Base-by-base conservation (phyloP, 352 stramenopile genomes). In the Phytophthora sp. region DNA sequence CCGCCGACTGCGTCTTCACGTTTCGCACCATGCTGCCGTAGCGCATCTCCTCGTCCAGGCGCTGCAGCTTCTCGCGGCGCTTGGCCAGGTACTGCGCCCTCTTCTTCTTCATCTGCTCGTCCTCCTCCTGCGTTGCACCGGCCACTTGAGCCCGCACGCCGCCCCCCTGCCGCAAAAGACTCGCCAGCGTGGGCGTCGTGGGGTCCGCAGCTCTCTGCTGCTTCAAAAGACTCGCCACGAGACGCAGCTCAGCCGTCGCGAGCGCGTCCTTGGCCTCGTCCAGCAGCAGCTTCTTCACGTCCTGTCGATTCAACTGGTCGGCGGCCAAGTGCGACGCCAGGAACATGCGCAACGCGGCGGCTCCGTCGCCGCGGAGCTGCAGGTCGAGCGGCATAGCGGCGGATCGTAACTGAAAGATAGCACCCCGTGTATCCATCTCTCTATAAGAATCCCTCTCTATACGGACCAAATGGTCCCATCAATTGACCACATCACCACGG, bases 11-110 rank as follows among this genome's bases (percentile, higher is more conserved):
- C 18, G 67, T 62, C 63, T 88, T 76, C 13, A 95, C 71, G 55
- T 93, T 94, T 42, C 69, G 69, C 34, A 94, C 76, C 68, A 95
- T 77, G n/a, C 72, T 64, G 42, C 79, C 69, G 59, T 95, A 95
- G 17, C 71, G 77, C 75, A 88, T 83, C 55, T 95, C 87, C 61
- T 95, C 85, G 50, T 95, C 84, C 46, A 92, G 61, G 2, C 87
- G 83, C 67, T 80, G 72, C 27, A 95, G 66, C 64, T 90, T 84
- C 46, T 78, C 46, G 10, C 83, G 79, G 1, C 84, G 81, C 17
- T 72, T 77, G 10, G 67, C 69, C 51, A 92, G 37, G 44, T 88
- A 87, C 41, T 63, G 54, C 18, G 11, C 34, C 20, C 56, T 71
- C 28, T 71, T 59, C 23, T 62, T 42, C 39, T 62, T 49, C 13